These are phyloP conservation scores for Penicillium manginii DNA, from an alignment of 495 filamentous ascomycete species.

Conservation along the genomic window DNA sequence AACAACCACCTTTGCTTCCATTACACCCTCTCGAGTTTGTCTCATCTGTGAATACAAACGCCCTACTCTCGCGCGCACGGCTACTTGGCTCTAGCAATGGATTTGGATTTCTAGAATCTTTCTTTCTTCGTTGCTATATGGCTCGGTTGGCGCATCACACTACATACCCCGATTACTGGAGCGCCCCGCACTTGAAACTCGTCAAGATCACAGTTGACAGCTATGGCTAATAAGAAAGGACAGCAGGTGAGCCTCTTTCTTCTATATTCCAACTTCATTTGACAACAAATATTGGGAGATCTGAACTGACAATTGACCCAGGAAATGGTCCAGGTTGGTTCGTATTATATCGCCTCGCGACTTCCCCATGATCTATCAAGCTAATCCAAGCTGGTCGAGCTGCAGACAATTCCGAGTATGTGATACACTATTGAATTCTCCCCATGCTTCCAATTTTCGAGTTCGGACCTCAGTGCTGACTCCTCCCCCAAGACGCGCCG, in stretches of 20 bases:
- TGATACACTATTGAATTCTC: constrained; percentile 11
- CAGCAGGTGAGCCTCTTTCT: constrained; percentile 68
- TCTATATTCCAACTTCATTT: constrained; percentile 3
- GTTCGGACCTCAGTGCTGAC: constrained; percentile 30
- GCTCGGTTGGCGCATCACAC: constrained; percentile 23
- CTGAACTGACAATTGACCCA: constrained; percentile 42
- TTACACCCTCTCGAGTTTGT: too few species aligned
- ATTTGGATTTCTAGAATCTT: constrained; percentile 16
- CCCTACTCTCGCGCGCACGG: too few species aligned
- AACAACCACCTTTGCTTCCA: background rate
- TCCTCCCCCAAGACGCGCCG: constrained; percentile 57
- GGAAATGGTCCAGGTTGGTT: constrained; percentile 99
- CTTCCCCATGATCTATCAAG: constrained; percentile 28
- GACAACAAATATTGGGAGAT: background rate
- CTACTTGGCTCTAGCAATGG: constrained; percentile 7
- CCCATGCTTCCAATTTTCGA: background rate
- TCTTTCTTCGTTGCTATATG: constrained; percentile 13
- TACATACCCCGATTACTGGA: constrained; percentile 13
- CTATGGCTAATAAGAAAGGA: constrained; percentile 66
- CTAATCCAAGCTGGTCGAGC: constrained; percentile 21
- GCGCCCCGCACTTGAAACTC: constrained; percentile 33
- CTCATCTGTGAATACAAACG: too few species aligned
- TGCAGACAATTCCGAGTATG: constrained; percentile 58
- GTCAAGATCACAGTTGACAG: constrained; percentile 25
- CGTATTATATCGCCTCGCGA: constrained; percentile 48